Evolutionary conservation across 169 alveolate species (phyloP), one percentile per base, ranked within the genome.

Genomic region (Toxoplasma gondii): DNA sequence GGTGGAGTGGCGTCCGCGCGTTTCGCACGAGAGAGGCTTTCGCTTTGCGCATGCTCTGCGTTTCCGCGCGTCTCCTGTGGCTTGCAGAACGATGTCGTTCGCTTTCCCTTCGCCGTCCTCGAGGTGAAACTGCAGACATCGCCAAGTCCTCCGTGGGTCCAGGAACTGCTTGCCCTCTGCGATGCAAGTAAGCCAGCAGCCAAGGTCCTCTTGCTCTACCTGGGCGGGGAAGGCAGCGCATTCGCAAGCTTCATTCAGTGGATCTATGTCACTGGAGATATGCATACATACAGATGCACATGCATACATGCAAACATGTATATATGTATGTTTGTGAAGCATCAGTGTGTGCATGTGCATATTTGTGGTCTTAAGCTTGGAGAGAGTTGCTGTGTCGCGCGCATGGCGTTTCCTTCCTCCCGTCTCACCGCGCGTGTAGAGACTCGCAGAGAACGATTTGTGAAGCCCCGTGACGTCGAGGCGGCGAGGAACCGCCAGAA

Each of bases 81-180:
- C 78, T 58, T 24, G 7, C 94, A 94, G 93, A 94, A 96, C 64
- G 96, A 96, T 27, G 96, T 96, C 36, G 96, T 96, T 74, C 92
- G 96, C 29, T 96, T 96, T 81, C 96, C 96, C 0, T 96, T 92
- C 88, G 97, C 97, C 24, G 93, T 96, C n/a, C 95, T 96, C 45
- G 97, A 96, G 64, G 97, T 96, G 34, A 96, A 96, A 88, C 88
- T 96, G 31, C 97, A 96, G 87, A 91, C 96, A 19, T 93, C 82
- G 41, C 94, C 94, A 29, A 93, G 94, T 91, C 97, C 97, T 34
- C 58, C 91, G 53, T 96, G 97, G 97, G 97, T 96, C 39, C 84
- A 94, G 87, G 93, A 93, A n/a, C 92, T 96, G 96, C 95, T 96
- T 53, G 67, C 83, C 38, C 81, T 92, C 7, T 49, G 91, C 5